phyloP scores from a whole-genome alignment of 2,329 filamentous ascomycete species.

The Coleophoma eucalyptorum region DNA sequence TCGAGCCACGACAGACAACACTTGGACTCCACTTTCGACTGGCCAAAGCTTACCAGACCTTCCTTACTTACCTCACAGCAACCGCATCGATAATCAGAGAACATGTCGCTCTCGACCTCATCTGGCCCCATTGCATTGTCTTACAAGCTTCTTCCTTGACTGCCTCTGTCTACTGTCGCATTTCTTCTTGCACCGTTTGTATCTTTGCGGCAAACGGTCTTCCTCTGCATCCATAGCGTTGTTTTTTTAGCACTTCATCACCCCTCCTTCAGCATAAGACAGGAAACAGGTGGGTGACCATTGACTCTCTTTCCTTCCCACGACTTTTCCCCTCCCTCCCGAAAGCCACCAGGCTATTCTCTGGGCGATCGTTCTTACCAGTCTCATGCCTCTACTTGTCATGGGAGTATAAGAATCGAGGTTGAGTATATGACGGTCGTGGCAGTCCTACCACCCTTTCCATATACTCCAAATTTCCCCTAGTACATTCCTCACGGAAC shows the following conservation, averaged over 20 bases:
- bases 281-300: slow-evolving; percentile 15
- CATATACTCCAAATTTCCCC: neutral
- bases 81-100: slow-evolving; percentile 4
- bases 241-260: no score
- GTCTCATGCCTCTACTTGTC: no score
- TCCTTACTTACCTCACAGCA: neutral
- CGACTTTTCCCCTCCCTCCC: no score
- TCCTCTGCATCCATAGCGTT: neutral
- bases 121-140: slow-evolving; percentile 10
- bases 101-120: slow-evolving; percentile 10
- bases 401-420: no score
- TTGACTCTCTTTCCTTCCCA: no score
- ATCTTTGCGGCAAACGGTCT: slow-evolving; percentile 3
- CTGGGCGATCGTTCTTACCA: no score
- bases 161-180: neutral
- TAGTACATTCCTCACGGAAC: neutral
- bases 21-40: slow-evolving; percentile 1
- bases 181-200: neutral
- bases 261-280: no score
- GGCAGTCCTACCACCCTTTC: slow-evolving; percentile 4
- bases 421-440: neutral
- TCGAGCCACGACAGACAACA: slow-evolving; percentile 1
- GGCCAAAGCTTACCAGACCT: slow-evolving; percentile 6
- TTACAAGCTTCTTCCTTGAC: slow-evolving; percentile 15
- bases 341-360: no score